Evolutionary conservation across 2,329 filamentous ascomycete species (phyloP), one percentile per base, ranked within the genome.

Genomic region (Xylariaceae sp.): DNA sequence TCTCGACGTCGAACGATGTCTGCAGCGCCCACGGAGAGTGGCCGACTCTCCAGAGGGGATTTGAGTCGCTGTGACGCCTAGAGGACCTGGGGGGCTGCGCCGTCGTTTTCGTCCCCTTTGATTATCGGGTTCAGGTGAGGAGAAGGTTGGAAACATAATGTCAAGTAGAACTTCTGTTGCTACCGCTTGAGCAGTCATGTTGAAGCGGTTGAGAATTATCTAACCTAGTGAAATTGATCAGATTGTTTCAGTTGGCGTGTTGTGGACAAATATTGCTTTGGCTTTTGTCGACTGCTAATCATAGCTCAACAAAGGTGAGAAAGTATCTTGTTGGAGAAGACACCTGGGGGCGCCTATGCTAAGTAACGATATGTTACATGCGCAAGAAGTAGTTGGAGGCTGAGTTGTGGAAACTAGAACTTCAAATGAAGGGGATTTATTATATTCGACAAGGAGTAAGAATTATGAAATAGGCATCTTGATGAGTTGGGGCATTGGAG

Each of bases 21-120:
- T 69, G 51, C 71, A 71, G n/a, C 76, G 74, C 18, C 76, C 76
- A 37, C 76, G 72, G 48, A 75, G 72, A 1, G 73, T 76, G 49
- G 72, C 70, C 43, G 75, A 76, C 44, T 74, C 73, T 37, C 69
- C 66, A 4, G 75, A 74, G 3, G 70, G 65, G n/a, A 68, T 54
- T 41, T 71, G 65, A 12, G 65, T 49, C 48, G 66, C 46, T 47
- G 63, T 57, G 52, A 65, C 51, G 9, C 62, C 56, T 19, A 68
- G 46, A 20, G 66, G 58, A 16, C 65, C 65, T 10, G 67, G 63
- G 23, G 71, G 67, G 46, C 69, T 72, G 32, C 73, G 70, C n/a
- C 70, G 66, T 50, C 73, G 67, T 59, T 74, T 75, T 5, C 73
- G 68, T 20, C 73, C 74, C 44, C 73, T 65, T 52, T 71, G 72